Conservation (phyloP, 2,329 filamentous ascomycete genomes). For the Diaporthe capsici region DNA sequence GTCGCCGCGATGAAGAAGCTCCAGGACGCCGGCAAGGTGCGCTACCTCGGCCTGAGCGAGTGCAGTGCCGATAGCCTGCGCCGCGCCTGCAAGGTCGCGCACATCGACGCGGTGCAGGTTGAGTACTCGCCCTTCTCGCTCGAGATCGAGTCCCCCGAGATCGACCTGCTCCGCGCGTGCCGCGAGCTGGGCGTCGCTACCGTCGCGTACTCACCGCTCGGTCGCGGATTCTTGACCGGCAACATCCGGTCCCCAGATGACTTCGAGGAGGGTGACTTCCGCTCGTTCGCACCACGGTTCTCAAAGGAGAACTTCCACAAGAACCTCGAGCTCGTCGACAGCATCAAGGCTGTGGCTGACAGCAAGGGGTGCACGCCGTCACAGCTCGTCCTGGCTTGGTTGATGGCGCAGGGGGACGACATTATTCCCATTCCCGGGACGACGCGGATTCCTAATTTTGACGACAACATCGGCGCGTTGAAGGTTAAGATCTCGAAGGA, state of each 20-base stretch:
- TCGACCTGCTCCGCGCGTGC: constrained; percentile 58
- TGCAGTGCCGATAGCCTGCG: constrained; percentile 63
- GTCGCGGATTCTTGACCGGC: constrained; percentile 59
- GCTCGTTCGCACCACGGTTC: constrained; percentile 57
- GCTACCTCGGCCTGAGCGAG: constrained; percentile 65
- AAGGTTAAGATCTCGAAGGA: constrained; percentile 32
- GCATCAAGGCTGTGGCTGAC: constrained; percentile 47
- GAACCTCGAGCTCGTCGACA: constrained; percentile 56
- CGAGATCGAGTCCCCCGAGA: constrained; percentile 61
- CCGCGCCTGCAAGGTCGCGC: constrained; percentile 62
- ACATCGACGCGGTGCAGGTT: constrained; percentile 66
- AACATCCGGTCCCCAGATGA: constrained; percentile 55
- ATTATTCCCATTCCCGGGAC: constrained; percentile 67
- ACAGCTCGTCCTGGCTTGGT: constrained; percentile 71
- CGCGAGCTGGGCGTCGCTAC: constrained; percentile 62
- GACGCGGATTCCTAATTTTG: constrained; percentile 56
- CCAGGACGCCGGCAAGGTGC: constrained; percentile 66
- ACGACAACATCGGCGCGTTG: constrained; percentile 56
- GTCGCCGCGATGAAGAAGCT: constrained; percentile 59
- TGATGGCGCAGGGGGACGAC: constrained; percentile 62
- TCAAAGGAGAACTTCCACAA: constrained; percentile 62
- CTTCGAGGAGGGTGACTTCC: constrained; percentile 53
- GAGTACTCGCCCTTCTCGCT: constrained; percentile 65
- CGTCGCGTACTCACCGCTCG: constrained; percentile 58
- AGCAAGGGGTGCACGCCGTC: constrained; percentile 58